These are phyloP conservation scores for Coelastrella sp. DNA, from an alignment of 139 green algal species.

Conservation along the genomic window DNA sequence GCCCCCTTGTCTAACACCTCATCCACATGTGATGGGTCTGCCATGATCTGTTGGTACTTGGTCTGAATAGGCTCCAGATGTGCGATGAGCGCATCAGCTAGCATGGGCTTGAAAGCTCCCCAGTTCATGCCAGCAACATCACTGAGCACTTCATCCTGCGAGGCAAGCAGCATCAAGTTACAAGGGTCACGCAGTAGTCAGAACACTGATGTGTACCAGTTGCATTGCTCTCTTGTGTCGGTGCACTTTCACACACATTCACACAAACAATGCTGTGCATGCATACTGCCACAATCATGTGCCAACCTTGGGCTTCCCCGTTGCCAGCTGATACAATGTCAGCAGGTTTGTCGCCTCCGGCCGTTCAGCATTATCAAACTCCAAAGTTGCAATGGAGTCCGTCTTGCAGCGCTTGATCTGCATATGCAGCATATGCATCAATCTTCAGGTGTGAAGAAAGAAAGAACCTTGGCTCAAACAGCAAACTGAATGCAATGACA, in stretches of 20 bases:
- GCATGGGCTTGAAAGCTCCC: conserved; percentile 95
- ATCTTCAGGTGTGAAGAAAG: too few relatives aligned
- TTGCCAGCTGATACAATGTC: conserved; percentile 94
- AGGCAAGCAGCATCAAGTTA: conserved; percentile 5
- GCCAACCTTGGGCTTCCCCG: conserved; percentile 77
- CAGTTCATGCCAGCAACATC: conserved; percentile 87
- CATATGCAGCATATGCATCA: neutral
- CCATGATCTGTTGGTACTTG: conserved; percentile 63
- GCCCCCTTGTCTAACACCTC: conserved; percentile 72
- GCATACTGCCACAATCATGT: too few relatives aligned
- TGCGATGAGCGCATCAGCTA: conserved; percentile 94
- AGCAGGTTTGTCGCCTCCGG: conserved; percentile 97
- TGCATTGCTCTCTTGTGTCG: too few relatives aligned
- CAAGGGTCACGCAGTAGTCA: too few relatives aligned
- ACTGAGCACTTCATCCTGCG: conserved; percentile 62
- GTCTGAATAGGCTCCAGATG: conserved; percentile 93
- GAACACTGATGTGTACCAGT: too few relatives aligned
- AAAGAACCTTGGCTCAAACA: too few relatives aligned
- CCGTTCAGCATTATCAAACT: conserved; percentile 90
- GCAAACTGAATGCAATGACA: too few relatives aligned
- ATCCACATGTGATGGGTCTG: conserved; percentile 68
- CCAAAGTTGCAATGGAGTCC: conserved; percentile 84
- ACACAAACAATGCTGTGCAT: too few relatives aligned
- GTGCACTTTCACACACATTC: too few relatives aligned
- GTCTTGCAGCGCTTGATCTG: conserved; percentile 89